Conservation (phyloP, 768 basidiomycete genomes). For the Russula emetica region DNA sequence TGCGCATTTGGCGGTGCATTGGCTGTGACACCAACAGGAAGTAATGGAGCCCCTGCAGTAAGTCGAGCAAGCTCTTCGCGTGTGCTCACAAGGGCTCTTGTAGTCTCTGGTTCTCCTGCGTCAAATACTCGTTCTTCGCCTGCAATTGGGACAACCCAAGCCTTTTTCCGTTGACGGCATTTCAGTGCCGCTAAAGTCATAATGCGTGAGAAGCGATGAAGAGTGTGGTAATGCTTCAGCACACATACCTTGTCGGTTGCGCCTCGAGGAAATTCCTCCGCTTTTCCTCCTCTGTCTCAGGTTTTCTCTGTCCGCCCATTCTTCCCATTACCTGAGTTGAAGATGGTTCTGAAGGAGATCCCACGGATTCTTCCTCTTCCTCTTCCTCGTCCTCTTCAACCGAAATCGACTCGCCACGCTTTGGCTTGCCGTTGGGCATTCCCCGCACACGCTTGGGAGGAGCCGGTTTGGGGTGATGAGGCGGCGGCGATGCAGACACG, state of each 20-base stretch:
- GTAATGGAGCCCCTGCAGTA: conserved; percentile 38
- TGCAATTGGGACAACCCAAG: conserved; percentile 93
- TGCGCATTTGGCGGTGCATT: conserved; percentile 19
- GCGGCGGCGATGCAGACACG: conserved; percentile 33
- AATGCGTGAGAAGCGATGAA: conserved; percentile 12
- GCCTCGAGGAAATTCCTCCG: conserved; percentile 92
- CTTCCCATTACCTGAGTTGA: conserved; percentile 26
- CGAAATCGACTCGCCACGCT: conserved; percentile 32
- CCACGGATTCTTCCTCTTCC: conserved; percentile 36
- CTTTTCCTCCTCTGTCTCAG: conserved; percentile 98
- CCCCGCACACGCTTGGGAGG: conserved; percentile 40
- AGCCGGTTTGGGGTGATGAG: conserved; percentile 12
- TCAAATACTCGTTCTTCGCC: conserved; percentile 86
- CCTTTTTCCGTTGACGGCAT: conserved; percentile 98
- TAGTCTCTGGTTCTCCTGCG: conserved; percentile 93
- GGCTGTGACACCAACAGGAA: conserved; percentile 11
- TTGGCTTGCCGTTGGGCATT: conserved; percentile 26
- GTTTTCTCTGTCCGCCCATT: conserved; percentile 54
- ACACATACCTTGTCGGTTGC: conserved; percentile 88
- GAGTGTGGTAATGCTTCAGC: conserved; percentile 14
- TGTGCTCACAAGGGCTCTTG: conserved; percentile 80
- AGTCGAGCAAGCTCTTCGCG: conserved; percentile 91
- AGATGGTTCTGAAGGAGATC: conserved; percentile 23
- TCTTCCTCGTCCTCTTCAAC: conserved; percentile 34
- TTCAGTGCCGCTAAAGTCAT: conserved; percentile 81